Evolutionary conservation across 2,329 filamentous ascomycete species (phyloP), one percentile per base, ranked within the genome.

Genomic region (Phaeoacremonium minimum): DNA sequence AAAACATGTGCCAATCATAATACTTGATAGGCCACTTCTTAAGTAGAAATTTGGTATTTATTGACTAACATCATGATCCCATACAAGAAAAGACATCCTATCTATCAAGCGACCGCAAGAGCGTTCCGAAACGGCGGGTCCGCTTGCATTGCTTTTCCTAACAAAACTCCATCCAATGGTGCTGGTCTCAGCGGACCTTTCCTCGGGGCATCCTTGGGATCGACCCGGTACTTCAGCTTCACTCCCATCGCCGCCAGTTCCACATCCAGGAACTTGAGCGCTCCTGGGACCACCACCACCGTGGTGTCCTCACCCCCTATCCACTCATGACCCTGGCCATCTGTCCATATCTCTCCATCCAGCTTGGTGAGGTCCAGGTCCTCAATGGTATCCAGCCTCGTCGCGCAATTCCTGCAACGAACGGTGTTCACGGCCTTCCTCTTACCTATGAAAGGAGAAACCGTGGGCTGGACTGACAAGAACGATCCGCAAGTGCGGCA

Each of bases 211-310:
- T 97, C 85, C 60, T 84, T 83, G 58, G 64, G 66, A 47, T 73
- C 70, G 29, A 80, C 61, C 38, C 67, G 66, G 51, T 95, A 97
- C 71, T 88, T 95, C 66, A 98, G 78, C 66, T 89, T 85, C 36
- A 98, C 83, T 36, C 93, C 93, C 93, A 98, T 98, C 38, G 89
- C 89, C 22, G 90, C 87, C 51, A 98, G 68, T 64, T 98, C 93
- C 15, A 95, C 90, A 64, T 98, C 93, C 47, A 98, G 66, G 67
- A 85, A 97, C 64, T 87, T 88, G 60, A 98, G 67, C 37, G 95
- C 93, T 45, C 90, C 91, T 0, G 93, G 93, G 13, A 98, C 87
- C 36, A 89, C 90, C 22, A 98, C 88, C 46, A 93, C 73, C 4
- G 90, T 93, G 4, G 93, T 93, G 56, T 97, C 80, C 46, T 91